Conservation (phyloP, 768 basidiomycete genomes). For the Termitomyces sp. region DNA sequence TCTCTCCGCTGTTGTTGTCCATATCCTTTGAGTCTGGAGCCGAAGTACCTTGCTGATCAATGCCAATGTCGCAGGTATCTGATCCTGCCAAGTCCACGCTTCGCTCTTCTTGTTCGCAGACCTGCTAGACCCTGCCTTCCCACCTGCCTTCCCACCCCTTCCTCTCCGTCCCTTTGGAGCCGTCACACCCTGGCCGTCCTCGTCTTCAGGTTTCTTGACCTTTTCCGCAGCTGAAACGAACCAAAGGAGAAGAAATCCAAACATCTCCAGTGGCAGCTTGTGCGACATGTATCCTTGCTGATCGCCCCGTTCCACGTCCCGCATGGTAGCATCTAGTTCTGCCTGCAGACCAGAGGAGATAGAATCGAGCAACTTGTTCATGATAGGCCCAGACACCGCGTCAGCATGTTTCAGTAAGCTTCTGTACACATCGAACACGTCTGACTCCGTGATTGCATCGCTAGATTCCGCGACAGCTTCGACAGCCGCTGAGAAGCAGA, state of each 20-base stretch:
- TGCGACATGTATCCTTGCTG: constrained; percentile 59
- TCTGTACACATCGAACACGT: constrained; percentile 79
- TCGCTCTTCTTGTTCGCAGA: constrained; percentile 43
- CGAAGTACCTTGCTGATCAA: constrained; percentile 72
- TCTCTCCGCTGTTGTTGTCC: constrained; percentile 83
- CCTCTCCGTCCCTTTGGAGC: constrained; percentile 52
- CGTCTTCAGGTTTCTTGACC: constrained; percentile 51
- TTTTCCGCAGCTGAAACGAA: constrained; percentile 82
- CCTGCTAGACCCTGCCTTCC: constrained; percentile 27
- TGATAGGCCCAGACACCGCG: constrained; percentile 55
- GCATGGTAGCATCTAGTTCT: constrained; percentile 68
- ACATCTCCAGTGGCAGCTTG: constrained; percentile 81
- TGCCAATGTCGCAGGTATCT: constrained; percentile 66
- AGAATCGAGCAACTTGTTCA: constrained; percentile 88
- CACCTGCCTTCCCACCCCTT: constrained; percentile 53
- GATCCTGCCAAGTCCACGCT: constrained; percentile 75
- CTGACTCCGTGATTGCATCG: constrained; percentile 61
- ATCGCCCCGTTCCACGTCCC: constrained; percentile 69
- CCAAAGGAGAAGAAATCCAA: constrained; percentile 91
- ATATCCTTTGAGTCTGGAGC: constrained; percentile 72
- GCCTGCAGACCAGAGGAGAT: constrained; percentile 71
- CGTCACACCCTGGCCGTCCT: constrained; percentile 31
- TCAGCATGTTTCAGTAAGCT: constrained; percentile 76
- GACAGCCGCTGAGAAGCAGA: constrained; percentile 58
- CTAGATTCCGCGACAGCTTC: constrained; percentile 75